Base-by-base conservation (phyloP, 768 basidiomycete species). In the Polyporus arcularius region DNA sequence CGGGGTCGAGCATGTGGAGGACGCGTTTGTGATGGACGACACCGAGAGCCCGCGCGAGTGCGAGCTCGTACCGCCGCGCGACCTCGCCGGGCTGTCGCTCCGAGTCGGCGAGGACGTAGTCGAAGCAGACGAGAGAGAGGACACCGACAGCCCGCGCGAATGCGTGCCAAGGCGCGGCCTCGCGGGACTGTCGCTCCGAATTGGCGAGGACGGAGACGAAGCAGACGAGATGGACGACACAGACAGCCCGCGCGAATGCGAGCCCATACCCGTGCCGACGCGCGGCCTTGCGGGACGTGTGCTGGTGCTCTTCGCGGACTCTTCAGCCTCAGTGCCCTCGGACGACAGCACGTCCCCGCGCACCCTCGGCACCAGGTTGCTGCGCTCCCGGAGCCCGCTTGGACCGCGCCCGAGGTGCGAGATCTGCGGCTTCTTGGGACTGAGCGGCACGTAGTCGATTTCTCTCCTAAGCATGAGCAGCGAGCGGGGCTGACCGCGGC, bases 401-500 rank as follows among this genome's bases (percentile, higher is more conserved):
- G 72, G 72, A 2, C 71, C 70, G 30, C 74, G 65, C 1, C 73
- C 76, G 14, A 78, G 65, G 11, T 71, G 67, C 14, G 71, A 62
- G 4, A 74, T 65, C 51, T 73, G 73, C 49, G 65, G 71, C 78
- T 84, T 91, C 73, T 85, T 80, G 0, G 91, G 92, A 60, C 89
- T 93, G 54, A 80, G 75, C 1, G 91, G 91, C 21, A 84, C 80
- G 57, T 83, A 92, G 54, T 92, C 90, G 4, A 91, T 79, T 12
- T 93, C 90, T 55, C 78, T 85, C 51, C 77, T 79, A 28, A 93
- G 77, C 85, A 90, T 83, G 72, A 85, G 76, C 65, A 90, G 79
- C 16, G 85, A 74, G 9, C 80, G 79, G 12, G 82, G 74, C 63
- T 82, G 55, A 64, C 73, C 60, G 63, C 66, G 31, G 58, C 64